Evolutionary conservation across 2,329 filamentous ascomycete species (phyloP).

Genomic region (Cladosporium sp.): DNA sequence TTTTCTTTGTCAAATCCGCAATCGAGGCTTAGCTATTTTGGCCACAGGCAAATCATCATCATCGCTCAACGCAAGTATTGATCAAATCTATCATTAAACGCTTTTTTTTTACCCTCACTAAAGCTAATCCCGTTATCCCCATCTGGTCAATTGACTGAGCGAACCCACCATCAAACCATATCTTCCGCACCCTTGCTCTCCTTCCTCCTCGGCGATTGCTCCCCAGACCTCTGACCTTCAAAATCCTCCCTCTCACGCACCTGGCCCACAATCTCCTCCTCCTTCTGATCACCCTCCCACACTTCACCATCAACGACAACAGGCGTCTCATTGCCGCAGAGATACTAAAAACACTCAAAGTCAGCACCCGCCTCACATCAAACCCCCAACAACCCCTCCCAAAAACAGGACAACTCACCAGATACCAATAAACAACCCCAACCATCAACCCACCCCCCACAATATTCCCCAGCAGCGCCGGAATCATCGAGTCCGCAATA

Average conservation of each 20-base stretch:
- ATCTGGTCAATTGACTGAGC: too few relatives aligned
- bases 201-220: background rate
- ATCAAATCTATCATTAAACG: too few relatives aligned
- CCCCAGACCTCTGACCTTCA: background rate
- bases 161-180: background rate
- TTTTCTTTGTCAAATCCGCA: too few relatives aligned
- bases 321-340: background rate
- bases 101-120: too few relatives aligned
- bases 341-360: background rate
- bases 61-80: too few relatives aligned
- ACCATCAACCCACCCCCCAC: constrained; percentile 49
- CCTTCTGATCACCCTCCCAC: background rate
- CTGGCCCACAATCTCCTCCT: background rate
- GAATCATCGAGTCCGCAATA: constrained; percentile 54
- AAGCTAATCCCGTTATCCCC: too few relatives aligned
- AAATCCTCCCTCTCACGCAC: background rate
- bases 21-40: too few relatives aligned
- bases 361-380: background rate
- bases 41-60: too few relatives aligned
- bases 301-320: constrained; percentile 4
- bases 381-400: background rate
- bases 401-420: constrained; percentile 20
- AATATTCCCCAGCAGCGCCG: constrained; percentile 48
- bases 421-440: constrained; percentile 46
- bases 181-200: constrained; percentile 2